A percentile compares a stretch with the other conserved stretches of the same genome.
These are phyloP conservation scores for Leishmania tarentolae DNA, from an alignment of 208 protist species.

Conservation along the genomic window DNA sequence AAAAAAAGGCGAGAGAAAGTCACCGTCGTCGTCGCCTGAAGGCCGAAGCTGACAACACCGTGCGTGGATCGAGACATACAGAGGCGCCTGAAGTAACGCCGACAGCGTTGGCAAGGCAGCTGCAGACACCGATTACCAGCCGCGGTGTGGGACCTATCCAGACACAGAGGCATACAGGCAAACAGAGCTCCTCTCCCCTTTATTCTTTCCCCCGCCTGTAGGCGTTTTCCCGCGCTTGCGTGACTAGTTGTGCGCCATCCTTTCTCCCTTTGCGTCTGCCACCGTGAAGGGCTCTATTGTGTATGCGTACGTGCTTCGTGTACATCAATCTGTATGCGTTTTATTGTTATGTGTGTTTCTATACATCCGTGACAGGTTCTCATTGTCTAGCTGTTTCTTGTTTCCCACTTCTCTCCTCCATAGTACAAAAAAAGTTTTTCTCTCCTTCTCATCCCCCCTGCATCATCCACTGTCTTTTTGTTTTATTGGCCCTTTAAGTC, in stretches of 20 bases:
- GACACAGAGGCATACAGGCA: background rate
- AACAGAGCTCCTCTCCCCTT: background rate
- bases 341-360: background rate
- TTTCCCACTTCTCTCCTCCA: background rate
- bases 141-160: background rate
- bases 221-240: background rate
- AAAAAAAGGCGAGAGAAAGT: background rate
- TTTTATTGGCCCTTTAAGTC: no score
- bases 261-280: background rate
- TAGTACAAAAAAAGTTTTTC: background rate
- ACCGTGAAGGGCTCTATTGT: background rate
- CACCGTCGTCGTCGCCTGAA: background rate
- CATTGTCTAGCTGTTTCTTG: constrained; percentile 1
- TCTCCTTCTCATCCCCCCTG: background rate
- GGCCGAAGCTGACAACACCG: background rate
- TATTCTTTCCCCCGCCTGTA: background rate
- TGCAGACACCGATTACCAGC: background rate
- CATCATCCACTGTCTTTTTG: background rate
- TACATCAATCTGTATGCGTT: background rate
- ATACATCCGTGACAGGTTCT: background rate
- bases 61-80: background rate
- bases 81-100: background rate
- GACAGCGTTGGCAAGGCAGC: background rate
- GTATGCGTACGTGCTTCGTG: background rate
- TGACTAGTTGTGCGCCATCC: background rate